phyloP scores from a whole-genome alignment of 176 grass and related monocot genomes.

The Cymbopogon citratus region DNA sequence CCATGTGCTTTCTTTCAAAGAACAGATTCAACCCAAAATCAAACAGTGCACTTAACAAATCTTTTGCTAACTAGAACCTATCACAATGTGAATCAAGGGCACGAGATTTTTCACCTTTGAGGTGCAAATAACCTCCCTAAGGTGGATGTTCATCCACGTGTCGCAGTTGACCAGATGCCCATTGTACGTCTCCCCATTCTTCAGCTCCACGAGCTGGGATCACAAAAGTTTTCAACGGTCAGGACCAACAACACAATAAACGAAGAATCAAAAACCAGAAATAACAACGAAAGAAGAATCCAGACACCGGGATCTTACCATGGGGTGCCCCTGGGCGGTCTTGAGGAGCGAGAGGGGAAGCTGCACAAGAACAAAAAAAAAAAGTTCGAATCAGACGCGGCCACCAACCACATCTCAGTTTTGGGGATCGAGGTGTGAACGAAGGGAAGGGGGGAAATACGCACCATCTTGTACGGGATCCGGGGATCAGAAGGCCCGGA shows the following conservation, averaged over 20 bases:
- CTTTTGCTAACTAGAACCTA: neutral
- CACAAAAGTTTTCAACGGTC: neutral
- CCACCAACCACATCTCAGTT: neutral
- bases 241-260: neutral
- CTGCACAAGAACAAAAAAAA: constrained; percentile 32
- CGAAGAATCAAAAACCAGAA: neutral
- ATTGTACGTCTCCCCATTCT: constrained; percentile 98
- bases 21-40: neutral
- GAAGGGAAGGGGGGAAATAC: neutral
- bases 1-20: neutral
- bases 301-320: constrained; percentile 45
- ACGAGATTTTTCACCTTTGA: constrained; percentile 61
- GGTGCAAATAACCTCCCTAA: constrained; percentile 97
- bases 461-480: constrained; percentile 43
- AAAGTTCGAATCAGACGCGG: constrained; percentile 32
- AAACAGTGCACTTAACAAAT: neutral
- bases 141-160: constrained; percentile 99
- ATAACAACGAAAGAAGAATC: neutral
- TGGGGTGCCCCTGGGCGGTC: constrained; percentile 99
- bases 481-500: neutral
- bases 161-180: constrained; percentile 99
- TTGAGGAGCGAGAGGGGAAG: constrained; percentile 95
- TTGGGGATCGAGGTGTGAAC: constrained; percentile 6
- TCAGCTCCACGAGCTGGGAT: constrained; percentile 85
- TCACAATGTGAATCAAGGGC: neutral